phyloP scores from a whole-genome alignment of 2,329 filamentous ascomycete species.

The Penicillium paneum region DNA sequence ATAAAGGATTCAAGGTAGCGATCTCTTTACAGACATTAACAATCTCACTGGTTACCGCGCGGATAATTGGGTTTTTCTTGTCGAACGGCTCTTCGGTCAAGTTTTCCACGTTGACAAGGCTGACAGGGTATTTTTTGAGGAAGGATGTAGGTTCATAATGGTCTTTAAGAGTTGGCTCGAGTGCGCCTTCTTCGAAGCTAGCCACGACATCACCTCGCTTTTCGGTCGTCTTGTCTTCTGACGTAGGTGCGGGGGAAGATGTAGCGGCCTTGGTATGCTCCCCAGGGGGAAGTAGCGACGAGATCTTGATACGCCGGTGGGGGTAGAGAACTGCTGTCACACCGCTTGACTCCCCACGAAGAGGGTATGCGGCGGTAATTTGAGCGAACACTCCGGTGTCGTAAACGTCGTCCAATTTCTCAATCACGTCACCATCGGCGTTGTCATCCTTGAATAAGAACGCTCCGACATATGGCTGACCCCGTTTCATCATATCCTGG shows the following conservation, averaged over 20 bases:
- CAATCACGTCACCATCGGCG: conserved; percentile 89
- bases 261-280: conserved; percentile 33
- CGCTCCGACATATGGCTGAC: conserved; percentile 94
- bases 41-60: conserved; percentile 93
- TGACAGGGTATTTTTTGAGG: conserved; percentile 85
- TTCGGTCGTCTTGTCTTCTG: conserved; percentile 52
- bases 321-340: conserved; percentile 94
- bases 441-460: conserved; percentile 97
- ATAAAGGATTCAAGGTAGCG: conserved; percentile 86
- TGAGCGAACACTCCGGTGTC: conserved; percentile 97
- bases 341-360: conserved; percentile 73
- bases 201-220: conserved; percentile 93
- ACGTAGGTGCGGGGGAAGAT: conserved; percentile 23
- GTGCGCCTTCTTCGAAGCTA: conserved; percentile 83
- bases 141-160: conserved; percentile 86
- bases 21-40: conserved; percentile 99
- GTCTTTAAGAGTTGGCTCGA: conserved; percentile 56
- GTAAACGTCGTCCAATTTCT: conserved; percentile 85
- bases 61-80: conserved; percentile 81
- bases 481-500: conserved; percentile 92
- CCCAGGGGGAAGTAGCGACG: conserved; percentile 70
- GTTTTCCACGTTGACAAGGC: conserved; percentile 93
- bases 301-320: conserved; percentile 88
- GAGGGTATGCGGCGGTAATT: conserved; percentile 92
- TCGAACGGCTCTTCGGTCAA: conserved; percentile 84